These are phyloP conservation scores for Tulasnella calospora DNA, from an alignment of 768 basidiomycete species.

Conservation along the genomic window DNA sequence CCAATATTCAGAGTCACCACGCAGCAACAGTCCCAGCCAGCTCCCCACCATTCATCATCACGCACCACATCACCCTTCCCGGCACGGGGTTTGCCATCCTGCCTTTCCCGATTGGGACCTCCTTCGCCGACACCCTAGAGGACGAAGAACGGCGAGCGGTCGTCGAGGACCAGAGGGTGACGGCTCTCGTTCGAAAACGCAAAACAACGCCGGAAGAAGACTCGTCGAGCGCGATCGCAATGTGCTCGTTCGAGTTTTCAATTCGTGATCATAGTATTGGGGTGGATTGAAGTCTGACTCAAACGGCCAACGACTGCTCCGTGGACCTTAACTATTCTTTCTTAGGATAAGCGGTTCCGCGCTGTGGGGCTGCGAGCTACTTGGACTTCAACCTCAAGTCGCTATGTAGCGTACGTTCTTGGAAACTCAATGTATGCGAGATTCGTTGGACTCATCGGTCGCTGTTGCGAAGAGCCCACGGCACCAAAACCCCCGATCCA, in stretches of 20 bases:
- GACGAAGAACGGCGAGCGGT: not conserved
- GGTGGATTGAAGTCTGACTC: not conserved
- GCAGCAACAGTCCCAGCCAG: slow-evolving; percentile 19
- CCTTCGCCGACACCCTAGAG: not conserved
- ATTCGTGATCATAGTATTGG: not conserved
- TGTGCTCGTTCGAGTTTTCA: slow-evolving; percentile 13
- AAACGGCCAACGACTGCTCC: not conserved
- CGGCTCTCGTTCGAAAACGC: not conserved
- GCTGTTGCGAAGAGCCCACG: no score
- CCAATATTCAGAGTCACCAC: not conserved
- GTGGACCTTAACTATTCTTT: no score
- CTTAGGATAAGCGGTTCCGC: no score
- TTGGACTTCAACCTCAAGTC: no score
- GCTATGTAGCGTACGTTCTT: no score
- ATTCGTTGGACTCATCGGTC: no score
- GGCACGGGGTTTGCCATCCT: slow-evolving; percentile 4
- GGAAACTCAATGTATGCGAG: no score
- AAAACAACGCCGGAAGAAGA: not conserved
- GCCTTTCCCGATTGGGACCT: not conserved
- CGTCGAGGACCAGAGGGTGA: slow-evolving; percentile 10
- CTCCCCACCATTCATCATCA: slow-evolving; percentile 35
- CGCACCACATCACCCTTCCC: slow-evolving; percentile 42
- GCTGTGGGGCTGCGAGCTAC: no score
- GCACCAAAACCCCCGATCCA: no score
- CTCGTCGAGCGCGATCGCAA: not conserved